Base-by-base conservation (phyloP, 495 filamentous ascomycete species). In the Evansstolkia leycettana region DNA sequence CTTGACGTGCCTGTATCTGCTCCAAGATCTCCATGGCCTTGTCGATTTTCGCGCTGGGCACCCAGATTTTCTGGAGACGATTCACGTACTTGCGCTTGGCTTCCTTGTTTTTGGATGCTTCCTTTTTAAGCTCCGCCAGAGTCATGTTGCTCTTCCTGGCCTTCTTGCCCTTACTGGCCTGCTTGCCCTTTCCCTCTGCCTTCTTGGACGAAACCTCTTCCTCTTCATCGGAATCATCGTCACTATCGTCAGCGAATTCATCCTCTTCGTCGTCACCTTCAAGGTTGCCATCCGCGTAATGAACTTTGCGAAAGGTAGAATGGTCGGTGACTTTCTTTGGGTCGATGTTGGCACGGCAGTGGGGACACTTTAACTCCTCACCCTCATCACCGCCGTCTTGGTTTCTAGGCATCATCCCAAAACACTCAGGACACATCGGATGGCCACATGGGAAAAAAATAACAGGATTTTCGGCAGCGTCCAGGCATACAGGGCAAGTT, bases 401-500 rank as follows among this genome's bases (percentile, higher is more conserved):
- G 28, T 56, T 54, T 36, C 80, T 52, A 30, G 75, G 72, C 28
- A 93, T 71, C 34, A 72, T 77, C 0, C 76, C 67, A 50, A 93
- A 80, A 47, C 88, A 94, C 42, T 84, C 80, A 0, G 70, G 55
- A 52, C 88, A 95, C 15, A 76, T 78, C 37, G 75, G 70, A 55
- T 95, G 88, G 17, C 88, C 88, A 43, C 88, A 95, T 2, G 86
- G 85, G 40, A 82, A 67, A 51, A 89, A 76, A 40, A 95, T 82
- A 4, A 77, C 67, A 0, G 90, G 80, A 40, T 85, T 87, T 11
- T 71, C 60, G 1, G 78, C 73, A 1, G 63, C 77, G 49, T 92
- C 86, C 36, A 83, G 74, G 50, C 90, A 95, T 29, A 94, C 72
- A 2, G 82, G 81, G 47, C 87, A 93, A 48, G 75, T 67, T 11